Evolutionary conservation across 2,329 filamentous ascomycete genomes (phyloP).

Genomic region (Hymenoscyphus occultus): DNA sequence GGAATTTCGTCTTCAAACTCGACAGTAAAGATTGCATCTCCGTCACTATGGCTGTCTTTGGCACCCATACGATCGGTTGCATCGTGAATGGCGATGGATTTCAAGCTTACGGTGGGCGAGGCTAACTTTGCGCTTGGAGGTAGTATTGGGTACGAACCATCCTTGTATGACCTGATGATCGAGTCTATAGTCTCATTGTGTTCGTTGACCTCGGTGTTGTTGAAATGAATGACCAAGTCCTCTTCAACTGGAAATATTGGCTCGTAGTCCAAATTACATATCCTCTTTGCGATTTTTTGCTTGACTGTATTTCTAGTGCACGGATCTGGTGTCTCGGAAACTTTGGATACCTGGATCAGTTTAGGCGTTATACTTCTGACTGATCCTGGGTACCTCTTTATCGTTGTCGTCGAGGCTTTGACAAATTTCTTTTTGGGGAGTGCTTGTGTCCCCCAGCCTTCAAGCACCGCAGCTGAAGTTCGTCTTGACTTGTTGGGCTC

Average conservation of each 20-base stretch:
- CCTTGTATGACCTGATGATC: conserved; percentile 47
- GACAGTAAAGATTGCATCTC: not conserved
- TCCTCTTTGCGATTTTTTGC: not conserved
- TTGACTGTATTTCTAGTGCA: not conserved
- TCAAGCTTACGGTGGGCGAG: conserved; percentile 8
- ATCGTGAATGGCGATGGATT: conserved; percentile 6
- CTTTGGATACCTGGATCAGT: not conserved
- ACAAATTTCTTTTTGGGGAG: conserved; percentile 33
- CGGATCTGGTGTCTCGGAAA: not conserved
- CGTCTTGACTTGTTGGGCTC: conserved; percentile 10
- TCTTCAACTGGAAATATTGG: conserved; percentile 53
- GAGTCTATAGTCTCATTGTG: conserved; percentile 45
- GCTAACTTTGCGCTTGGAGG: conserved; percentile 6
- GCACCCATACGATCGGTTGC: not conserved
- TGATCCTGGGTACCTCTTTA: conserved; percentile 32
- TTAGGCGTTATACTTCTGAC: not conserved
- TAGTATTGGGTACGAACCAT: conserved; percentile 38
- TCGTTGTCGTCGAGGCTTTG: conserved; percentile 34
- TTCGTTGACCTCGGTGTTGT: conserved; percentile 38
- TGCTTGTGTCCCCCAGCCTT: conserved; percentile 18
- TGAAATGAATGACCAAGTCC: conserved; percentile 55
- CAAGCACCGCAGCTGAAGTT: conserved; percentile 4
- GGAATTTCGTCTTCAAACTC: conserved; percentile 7
- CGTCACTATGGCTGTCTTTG: not conserved
- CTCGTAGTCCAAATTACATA: conserved; percentile 24